Percentiles rank a stretch among this genome's conserved stretches.
Conservation (phyloP, 2,329 filamentous ascomycete genomes). For the Fusarium fujikuroi region DNA sequence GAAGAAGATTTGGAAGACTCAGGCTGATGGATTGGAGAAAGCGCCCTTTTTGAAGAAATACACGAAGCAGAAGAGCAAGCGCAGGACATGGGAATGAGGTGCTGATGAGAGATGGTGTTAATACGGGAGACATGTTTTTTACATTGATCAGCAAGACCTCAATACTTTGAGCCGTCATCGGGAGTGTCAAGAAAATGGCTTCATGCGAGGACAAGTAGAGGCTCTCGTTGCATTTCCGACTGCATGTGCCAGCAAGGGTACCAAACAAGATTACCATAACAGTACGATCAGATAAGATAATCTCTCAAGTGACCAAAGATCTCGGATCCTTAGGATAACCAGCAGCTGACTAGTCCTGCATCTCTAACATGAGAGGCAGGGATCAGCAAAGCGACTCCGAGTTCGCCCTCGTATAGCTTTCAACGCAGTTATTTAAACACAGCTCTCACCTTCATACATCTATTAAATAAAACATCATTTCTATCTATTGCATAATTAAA, state of each 20-base stretch:
- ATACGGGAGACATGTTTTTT: neutral
- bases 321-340: neutral
- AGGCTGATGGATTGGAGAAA: slow-evolving; percentile 21
- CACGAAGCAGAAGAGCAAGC: neutral
- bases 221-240: neutral
- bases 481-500: neutral
- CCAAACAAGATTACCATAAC: neutral
- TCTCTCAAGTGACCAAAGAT: slow-evolving; percentile 2
- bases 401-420: neutral
- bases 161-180: neutral
- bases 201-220: neutral
- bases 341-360: neutral
- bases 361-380: neutral
- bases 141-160: neutral
- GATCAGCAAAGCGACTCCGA: neutral
- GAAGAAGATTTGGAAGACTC: slow-evolving; percentile 20
- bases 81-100: too few species aligned
- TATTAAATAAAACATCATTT: neutral
- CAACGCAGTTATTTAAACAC: neutral
- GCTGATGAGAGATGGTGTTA: neutral
- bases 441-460: neutral
- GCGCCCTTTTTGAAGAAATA: slow-evolving; percentile 6
- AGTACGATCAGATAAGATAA: slow-evolving; percentile 34
- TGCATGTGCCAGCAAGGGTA: neutral
- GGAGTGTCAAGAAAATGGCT: neutral